Percentiles rank a stretch among this genome's conserved stretches.
Evolutionary conservation across 768 basidiomycete genomes (phyloP).

Genomic region (Rubroboletus satanas): DNA sequence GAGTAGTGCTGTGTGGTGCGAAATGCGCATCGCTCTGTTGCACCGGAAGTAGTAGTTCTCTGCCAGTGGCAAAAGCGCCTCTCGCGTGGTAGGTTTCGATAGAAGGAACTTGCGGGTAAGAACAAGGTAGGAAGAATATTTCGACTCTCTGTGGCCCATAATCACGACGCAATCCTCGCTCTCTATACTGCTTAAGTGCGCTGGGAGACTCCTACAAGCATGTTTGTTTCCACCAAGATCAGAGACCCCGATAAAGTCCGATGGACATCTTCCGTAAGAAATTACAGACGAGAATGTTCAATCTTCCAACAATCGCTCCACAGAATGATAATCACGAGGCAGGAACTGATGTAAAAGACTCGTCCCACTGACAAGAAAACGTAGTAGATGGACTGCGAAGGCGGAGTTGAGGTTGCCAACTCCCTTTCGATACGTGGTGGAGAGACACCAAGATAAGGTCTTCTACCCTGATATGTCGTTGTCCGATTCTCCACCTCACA

Average conservation of each 20-base stretch:
- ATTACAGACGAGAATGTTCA: neutral
- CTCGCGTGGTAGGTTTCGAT: neutral
- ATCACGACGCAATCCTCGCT: neutral
- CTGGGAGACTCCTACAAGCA: neutral
- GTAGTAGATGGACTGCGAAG: constrained; percentile 27
- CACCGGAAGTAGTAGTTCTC: too few species aligned
- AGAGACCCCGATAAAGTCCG: neutral
- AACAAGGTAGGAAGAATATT: neutral
- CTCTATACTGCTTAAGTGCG: too few species aligned
- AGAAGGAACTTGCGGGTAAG: neutral
- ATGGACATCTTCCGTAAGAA: neutral
- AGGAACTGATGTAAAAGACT: neutral
- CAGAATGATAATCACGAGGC: neutral
- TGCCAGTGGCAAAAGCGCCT: too few species aligned
- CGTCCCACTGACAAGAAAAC: neutral
- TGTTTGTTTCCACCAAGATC: neutral
- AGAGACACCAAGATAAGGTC: constrained; percentile 73
- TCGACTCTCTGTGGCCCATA: neutral
- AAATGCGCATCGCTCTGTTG: too few species aligned
- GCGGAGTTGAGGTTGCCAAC: constrained; percentile 77
- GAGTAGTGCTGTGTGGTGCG: too few species aligned
- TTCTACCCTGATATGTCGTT: constrained; percentile 52
- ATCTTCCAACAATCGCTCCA: neutral
- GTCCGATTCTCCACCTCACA: constrained; percentile 59
- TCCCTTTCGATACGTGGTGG: constrained; percentile 79